phyloP scores from a whole-genome alignment of 2,329 filamentous ascomycete species.

The Fusarium nisikadoi region DNA sequence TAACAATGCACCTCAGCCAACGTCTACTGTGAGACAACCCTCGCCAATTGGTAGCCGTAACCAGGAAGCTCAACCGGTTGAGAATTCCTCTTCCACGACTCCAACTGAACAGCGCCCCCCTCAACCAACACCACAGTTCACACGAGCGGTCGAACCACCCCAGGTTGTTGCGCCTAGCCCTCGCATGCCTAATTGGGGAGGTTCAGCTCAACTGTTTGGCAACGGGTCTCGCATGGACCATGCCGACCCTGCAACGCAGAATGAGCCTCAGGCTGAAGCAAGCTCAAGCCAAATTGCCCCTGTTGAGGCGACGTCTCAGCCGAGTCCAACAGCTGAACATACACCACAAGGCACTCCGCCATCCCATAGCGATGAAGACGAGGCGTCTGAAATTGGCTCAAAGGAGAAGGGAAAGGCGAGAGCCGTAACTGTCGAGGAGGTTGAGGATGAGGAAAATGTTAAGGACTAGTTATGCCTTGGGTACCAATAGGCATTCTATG shows the following conservation, averaged over 20 bases:
- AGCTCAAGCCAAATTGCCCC: conserved; percentile 15
- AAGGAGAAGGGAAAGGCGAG: conserved; percentile 54
- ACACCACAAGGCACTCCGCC: conserved; percentile 13
- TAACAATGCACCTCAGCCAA: conserved; percentile 12
- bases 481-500: background rate
- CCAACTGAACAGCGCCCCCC: conserved; percentile 23
- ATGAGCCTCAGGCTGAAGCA: conserved; percentile 20
- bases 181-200: conserved; percentile 62
- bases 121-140: conserved; percentile 25
- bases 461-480: conserved; percentile 18
- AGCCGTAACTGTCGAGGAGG: conserved; percentile 55
- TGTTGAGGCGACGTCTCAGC: conserved; percentile 9
- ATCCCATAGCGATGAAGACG: conserved; percentile 31
- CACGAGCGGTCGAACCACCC: conserved; percentile 38
- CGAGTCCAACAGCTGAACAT: conserved; percentile 13
- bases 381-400: conserved; percentile 37
- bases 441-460: conserved; percentile 30
- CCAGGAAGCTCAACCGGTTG: conserved; percentile 24
- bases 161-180: conserved; percentile 61
- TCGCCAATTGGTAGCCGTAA: conserved; percentile 25
- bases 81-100: background rate
- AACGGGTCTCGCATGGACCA: conserved; percentile 45
- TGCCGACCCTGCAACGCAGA: conserved; percentile 28
- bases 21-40: conserved; percentile 24
- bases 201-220: conserved; percentile 60